Conservation (phyloP, 306 rosid species). For the Malus sieversii region DNA sequence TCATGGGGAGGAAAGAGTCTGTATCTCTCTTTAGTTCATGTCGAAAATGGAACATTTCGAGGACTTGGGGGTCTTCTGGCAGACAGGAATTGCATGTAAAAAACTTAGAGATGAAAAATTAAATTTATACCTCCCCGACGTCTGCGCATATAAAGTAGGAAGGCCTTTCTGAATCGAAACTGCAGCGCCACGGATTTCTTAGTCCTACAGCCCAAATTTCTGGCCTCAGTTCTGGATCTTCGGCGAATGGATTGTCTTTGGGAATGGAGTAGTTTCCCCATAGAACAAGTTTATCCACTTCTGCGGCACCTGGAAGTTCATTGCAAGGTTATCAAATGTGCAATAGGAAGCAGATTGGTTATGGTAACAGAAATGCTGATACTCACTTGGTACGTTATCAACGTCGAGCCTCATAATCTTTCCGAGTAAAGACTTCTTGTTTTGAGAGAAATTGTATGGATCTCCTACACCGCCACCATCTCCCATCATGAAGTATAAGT, state of each 20-base stretch:
- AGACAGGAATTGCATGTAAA: neutral
- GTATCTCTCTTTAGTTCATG: neutral
- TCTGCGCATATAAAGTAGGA: conserved; percentile 88
- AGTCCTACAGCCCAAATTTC: conserved; percentile 91
- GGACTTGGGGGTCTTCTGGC: neutral
- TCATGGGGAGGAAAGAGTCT: neutral
- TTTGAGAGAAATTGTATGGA: conserved; percentile 81
- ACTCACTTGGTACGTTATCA: conserved; percentile 70
- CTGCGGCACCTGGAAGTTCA: conserved; percentile 49
- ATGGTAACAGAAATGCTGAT: neutral
- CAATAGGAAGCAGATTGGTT: neutral
- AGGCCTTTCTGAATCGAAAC: conserved; percentile 79
- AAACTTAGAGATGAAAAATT: neutral
- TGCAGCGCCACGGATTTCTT: conserved; percentile 98
- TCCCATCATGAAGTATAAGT: conserved; percentile 85
- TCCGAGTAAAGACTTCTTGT: conserved; percentile 95
- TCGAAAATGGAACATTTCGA: neutral
- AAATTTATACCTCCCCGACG: conserved; percentile 67
- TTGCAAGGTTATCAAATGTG: neutral
- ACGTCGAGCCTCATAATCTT: conserved; percentile 90
- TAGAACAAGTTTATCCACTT: conserved; percentile 49
- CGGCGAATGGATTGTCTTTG: conserved; percentile 67
- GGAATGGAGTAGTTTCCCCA: conserved; percentile 98
- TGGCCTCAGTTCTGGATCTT: conserved; percentile 52
- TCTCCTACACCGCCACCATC: conserved; percentile 80